phyloP scores from a whole-genome alignment of 805 yeast species.

The Yarrowia sp. region DNA sequence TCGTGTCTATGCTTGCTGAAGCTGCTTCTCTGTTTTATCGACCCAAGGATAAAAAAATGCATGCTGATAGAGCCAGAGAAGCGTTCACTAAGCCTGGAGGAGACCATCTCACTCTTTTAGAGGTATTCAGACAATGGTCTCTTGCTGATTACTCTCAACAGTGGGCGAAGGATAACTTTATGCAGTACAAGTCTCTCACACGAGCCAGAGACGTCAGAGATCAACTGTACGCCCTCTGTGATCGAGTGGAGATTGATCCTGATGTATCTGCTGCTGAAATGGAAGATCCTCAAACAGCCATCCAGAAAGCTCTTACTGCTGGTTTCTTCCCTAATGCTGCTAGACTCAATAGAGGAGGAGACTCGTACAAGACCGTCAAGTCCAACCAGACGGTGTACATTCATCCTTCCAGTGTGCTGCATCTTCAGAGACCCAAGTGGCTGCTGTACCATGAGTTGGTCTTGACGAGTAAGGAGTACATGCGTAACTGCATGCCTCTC shows the following conservation, averaged over 20 bases:
- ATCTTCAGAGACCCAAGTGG: slow-evolving; percentile 64
- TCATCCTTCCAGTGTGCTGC: slow-evolving; percentile 83
- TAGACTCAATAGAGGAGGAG: slow-evolving; percentile 59
- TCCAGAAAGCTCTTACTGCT: slow-evolving; percentile 52
- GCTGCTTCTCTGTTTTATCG: slow-evolving; percentile 71
- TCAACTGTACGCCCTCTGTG: slow-evolving; percentile 64
- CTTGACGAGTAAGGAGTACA: slow-evolving; percentile 82
- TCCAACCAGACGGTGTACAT: slow-evolving; percentile 66
- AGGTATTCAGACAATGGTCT: slow-evolving; percentile 78
- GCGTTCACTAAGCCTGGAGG: slow-evolving; percentile 75
- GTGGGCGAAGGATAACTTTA: slow-evolving; percentile 80
- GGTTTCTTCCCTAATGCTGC: slow-evolving; percentile 50
- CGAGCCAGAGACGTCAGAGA: slow-evolving; percentile 77
- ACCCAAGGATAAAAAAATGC: slow-evolving; percentile 71
- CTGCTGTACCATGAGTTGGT: slow-evolving; percentile 79
- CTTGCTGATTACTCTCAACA: slow-evolving; percentile 52
- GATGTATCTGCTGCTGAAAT: slow-evolving; percentile 54
- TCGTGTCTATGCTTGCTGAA: slow-evolving; percentile 89
- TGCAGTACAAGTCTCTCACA: slow-evolving; percentile 74
- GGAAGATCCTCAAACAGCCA: slow-evolving; percentile 66
- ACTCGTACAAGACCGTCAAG: slow-evolving; percentile 65
- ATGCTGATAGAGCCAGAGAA: slow-evolving; percentile 75
- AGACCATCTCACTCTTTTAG: slow-evolving; percentile 79
- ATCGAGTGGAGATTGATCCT: slow-evolving; percentile 43
- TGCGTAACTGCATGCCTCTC: slow-evolving; percentile 83